Conservation (phyloP, 495 filamentous ascomycete genomes). For the Aspergillus conjunctus region DNA sequence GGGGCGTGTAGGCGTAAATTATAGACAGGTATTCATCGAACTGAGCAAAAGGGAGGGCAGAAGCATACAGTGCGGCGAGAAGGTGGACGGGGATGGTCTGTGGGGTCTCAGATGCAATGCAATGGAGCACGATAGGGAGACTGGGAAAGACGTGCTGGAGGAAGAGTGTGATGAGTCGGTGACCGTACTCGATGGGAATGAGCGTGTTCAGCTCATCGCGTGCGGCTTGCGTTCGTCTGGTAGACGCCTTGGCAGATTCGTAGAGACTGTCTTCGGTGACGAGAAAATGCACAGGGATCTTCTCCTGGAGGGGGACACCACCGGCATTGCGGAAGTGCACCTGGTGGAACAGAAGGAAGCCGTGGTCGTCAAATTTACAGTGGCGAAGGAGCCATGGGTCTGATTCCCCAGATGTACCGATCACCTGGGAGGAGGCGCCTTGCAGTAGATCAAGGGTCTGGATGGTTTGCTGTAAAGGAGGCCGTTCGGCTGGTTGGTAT, state of each 20-base stretch:
- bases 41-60: conserved; percentile 36
- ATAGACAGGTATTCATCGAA: conserved; percentile 39
- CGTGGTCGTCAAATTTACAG: conserved; percentile 40
- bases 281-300: conserved; percentile 42
- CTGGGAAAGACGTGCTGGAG: conserved; percentile 37
- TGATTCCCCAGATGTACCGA: conserved; percentile 41
- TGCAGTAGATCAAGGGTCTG: conserved; percentile 40
- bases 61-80: conserved; percentile 41
- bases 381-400: conserved; percentile 43
- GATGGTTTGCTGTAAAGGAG: conserved; percentile 32
- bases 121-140: conserved; percentile 36
- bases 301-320: conserved; percentile 36
- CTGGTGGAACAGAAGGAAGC: conserved; percentile 38
- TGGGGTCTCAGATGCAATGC: conserved; percentile 26
- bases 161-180: conserved; percentile 34
- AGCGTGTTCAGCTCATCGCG: conserved; percentile 31
- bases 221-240: conserved; percentile 6
- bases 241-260: conserved; percentile 14
- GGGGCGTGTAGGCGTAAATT: conserved; percentile 32
- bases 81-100: conserved; percentile 34
- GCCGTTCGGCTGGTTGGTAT: conserved; percentile 12
- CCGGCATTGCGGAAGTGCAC: conserved; percentile 43
- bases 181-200: conserved; percentile 34
- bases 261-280: conserved; percentile 32
- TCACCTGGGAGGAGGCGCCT: conserved; percentile 36